phyloP scores from a whole-genome alignment of 768 basidiomycete genomes.

The Cystobasidium onofrii region DNA sequence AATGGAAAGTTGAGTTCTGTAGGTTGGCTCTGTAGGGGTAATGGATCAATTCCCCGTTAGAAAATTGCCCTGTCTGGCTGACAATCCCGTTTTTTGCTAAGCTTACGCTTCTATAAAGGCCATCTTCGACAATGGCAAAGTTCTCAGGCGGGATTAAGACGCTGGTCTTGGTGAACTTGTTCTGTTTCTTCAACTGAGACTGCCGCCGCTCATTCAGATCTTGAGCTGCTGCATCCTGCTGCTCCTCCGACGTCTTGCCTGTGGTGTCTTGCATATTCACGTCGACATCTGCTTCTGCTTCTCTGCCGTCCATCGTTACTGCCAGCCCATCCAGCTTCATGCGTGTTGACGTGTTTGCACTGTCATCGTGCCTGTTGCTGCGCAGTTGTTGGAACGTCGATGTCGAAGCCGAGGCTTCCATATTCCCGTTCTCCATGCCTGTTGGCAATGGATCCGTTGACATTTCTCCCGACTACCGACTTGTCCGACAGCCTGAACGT shows the following conservation, averaged over 20 bases:
- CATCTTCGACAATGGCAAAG: conserved; percentile 45
- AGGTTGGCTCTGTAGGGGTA: conserved; percentile 42
- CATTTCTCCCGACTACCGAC: background rate
- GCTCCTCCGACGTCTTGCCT: background rate
- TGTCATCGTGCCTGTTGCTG: background rate
- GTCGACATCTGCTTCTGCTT: background rate
- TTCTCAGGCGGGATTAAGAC: conserved; percentile 45
- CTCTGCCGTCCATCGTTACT: conserved; percentile 1
- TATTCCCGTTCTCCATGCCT: background rate
- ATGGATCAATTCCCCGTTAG: background rate
- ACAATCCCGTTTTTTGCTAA: background rate
- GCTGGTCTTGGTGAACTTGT: conserved; percentile 21
- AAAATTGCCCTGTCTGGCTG: background rate
- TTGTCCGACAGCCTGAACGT: background rate
- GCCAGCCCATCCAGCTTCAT: background rate
- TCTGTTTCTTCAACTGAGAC: conserved; percentile 23
- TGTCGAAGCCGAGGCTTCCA: background rate
- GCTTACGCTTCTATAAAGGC: conserved; percentile 44
- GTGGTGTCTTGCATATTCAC: background rate
- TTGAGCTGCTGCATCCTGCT: conserved; percentile 16
- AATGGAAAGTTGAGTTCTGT: conserved; percentile 41
- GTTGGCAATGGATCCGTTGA: background rate
- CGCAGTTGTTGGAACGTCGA: background rate
- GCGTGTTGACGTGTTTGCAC: background rate
- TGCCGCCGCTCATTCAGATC: conserved; percentile 12